Evolutionary conservation across 2,329 filamentous ascomycete genomes (phyloP).

Genomic region (Fonsecaea pugnacius): DNA sequence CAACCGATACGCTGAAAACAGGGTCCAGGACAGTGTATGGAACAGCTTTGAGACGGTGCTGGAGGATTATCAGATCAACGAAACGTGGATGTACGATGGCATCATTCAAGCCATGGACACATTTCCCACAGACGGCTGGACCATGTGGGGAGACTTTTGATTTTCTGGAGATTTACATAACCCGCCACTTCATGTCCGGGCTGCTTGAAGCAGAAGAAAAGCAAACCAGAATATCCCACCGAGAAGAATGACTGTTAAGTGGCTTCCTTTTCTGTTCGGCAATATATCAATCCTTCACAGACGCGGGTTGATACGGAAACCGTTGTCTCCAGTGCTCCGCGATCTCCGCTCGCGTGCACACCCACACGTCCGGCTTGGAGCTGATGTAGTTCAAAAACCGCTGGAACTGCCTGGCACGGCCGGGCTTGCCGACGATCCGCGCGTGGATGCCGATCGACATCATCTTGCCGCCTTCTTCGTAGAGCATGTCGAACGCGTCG

Average conservation of each 20-base stretch:
- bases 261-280: not conserved
- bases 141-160: slow-evolving; percentile 2
- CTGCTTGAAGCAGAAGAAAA: not conserved
- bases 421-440: not conserved
- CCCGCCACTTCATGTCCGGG: not conserved
- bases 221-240: not conserved
- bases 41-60: not conserved
- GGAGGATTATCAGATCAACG: not conserved
- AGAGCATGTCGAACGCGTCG: slow-evolving; percentile 1
- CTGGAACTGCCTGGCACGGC: not conserved
- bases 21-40: not conserved
- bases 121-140: not conserved
- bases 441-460: slow-evolving; percentile 1
- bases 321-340: not conserved
- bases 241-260: not conserved
- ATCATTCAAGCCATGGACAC: slow-evolving; percentile 5
- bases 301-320: not conserved
- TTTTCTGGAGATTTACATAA: not conserved
- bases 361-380: not conserved
- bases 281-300: not conserved
- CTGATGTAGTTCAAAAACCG: not conserved
- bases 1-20: not conserved
- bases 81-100: not conserved
- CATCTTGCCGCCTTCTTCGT: slow-evolving; percentile 3
- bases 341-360: not conserved